Evolutionary conservation across 345 rosid genomes (phyloP), one percentile per base, ranked within the genome.

Genomic region (Hibiscus syriacus): DNA sequence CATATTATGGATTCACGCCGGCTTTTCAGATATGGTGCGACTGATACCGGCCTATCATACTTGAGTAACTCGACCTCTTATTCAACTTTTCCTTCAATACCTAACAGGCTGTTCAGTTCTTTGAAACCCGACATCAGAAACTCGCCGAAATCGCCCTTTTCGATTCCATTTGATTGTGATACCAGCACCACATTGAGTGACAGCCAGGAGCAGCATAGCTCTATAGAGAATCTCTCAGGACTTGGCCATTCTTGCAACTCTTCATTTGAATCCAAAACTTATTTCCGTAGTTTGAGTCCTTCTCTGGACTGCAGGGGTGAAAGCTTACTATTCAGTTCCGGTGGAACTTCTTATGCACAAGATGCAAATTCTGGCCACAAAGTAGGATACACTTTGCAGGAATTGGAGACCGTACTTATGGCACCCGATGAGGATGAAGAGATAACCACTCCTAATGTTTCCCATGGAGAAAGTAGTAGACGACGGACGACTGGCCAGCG

Each of bases 1-100:
- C 70, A 19, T 74, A 76, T 67, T 34, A 87, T 85, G 90, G 88
- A 80, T 30, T 73, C 80, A 3, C 85, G 64, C 32, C 85, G 74
- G 72, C 61, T 45, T 16, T 45, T 14, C 50, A 45, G 50, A 45
- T 45, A 14, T 7, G 50, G 50, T 45, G n/a, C n/a, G n/a, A n/a
- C n/a, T n/a, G n/a, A n/a, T n/a, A n/a, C n/a, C n/a, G 50, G 50
- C 17, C 6, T 45, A 16, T 45, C 50, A 0, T 45, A 45, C 19
- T n/a, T n/a, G n/a, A n/a, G n/a, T n/a, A n/a, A n/a, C n/a, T 45
- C 49, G 17, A 45, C 19, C 49, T 45, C 49, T 45, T 45, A 45
- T 45, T 45, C 50, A 2, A n/a, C 50, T 16, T 45, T 13, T 45
- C 50, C 50, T 45, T 45, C 50, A n/a, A 45, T 45, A 45, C 19